Conservation (phyloP, 1,284 basidiomycete species). For the Boletus smithii region DNA sequence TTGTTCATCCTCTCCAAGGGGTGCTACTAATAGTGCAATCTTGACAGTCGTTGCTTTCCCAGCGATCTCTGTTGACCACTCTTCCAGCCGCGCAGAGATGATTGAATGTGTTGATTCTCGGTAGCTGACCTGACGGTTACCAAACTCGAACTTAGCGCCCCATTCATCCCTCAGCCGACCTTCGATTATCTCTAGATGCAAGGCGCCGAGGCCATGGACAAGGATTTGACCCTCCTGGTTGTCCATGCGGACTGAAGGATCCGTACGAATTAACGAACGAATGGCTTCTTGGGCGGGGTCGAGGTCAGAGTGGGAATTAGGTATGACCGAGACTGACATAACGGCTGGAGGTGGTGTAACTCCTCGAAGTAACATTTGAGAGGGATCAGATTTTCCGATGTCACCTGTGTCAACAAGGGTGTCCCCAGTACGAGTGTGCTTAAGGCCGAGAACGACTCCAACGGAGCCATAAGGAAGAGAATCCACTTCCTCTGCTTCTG, state of each 20-base stretch:
- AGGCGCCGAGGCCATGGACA: conserved; percentile 78
- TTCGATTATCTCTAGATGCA: conserved; percentile 87
- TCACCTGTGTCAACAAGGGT: conserved; percentile 60
- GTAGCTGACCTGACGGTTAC: conserved; percentile 75
- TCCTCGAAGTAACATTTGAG: conserved; percentile 49
- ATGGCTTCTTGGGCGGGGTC: conserved; percentile 75
- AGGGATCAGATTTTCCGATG: conserved; percentile 28
- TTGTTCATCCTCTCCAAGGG: conserved; percentile 51
- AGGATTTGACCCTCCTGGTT: conserved; percentile 79
- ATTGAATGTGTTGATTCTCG: conserved; percentile 61
- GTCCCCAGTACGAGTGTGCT: conserved; percentile 85
- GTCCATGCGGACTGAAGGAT: conserved; percentile 79
- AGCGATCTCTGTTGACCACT: conserved; percentile 60
- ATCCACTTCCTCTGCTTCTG: conserved; percentile 77
- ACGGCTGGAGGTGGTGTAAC: conserved; percentile 75
- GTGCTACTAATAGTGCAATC: conserved; percentile 51
- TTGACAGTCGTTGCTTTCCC: conserved; percentile 49
- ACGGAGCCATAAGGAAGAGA: conserved; percentile 79
- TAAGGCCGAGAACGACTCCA: conserved; percentile 81
- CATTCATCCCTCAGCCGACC: conserved; percentile 78
- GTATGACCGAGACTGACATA: conserved; percentile 77
- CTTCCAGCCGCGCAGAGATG: conserved; percentile 32
- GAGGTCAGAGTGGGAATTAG: conserved; percentile 77
- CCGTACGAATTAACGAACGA: conserved; percentile 73
- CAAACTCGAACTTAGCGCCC: conserved; percentile 75